Evolutionary conservation across 768 basidiomycete species (phyloP).

Genomic region (Floccularia luteovirens): DNA sequence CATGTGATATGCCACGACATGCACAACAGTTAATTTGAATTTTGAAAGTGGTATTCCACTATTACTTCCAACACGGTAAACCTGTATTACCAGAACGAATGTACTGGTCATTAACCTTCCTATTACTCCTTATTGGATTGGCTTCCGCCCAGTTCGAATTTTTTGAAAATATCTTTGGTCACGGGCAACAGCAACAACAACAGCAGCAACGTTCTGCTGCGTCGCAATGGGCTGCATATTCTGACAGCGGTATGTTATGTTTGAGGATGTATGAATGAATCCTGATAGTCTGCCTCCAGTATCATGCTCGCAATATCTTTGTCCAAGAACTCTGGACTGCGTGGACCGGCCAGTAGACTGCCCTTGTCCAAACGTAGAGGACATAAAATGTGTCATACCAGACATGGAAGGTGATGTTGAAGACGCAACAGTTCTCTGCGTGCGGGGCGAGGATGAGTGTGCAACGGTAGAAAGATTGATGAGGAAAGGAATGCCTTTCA

Average conservation of each 20-base stretch:
- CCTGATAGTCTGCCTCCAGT: slow-evolving; percentile 29
- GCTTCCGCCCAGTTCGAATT: slow-evolving; percentile 68
- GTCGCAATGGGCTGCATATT: slow-evolving; percentile 59
- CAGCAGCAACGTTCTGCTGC: slow-evolving; percentile 46
- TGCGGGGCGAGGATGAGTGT: slow-evolving; percentile 60
- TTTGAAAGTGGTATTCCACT: too few species aligned
- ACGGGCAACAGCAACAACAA: slow-evolving; percentile 55
- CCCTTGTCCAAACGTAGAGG: slow-evolving; percentile 71
- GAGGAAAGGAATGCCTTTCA: slow-evolving; percentile 24
- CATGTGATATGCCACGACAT: too few species aligned
- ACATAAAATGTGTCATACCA: slow-evolving; percentile 70
- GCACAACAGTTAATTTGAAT: too few species aligned
- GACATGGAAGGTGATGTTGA: slow-evolving; percentile 41
- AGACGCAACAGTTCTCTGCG: slow-evolving; percentile 61
- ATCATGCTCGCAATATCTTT: slow-evolving; percentile 66
- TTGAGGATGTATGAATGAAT: neutral
- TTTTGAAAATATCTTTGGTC: slow-evolving; percentile 73
- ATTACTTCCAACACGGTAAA: too few species aligned
- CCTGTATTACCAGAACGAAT: too few species aligned
- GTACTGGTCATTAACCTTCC: too few species aligned
- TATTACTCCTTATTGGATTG: slow-evolving; percentile 27
- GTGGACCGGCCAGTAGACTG: slow-evolving; percentile 57
- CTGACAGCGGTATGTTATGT: slow-evolving; percentile 48
- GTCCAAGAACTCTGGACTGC: slow-evolving; percentile 69
- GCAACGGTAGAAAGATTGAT: slow-evolving; percentile 50